These are phyloP conservation scores for Ploettnerulaceae sp. DNA, from an alignment of 2,329 filamentous ascomycete genomes.

Conservation along the genomic window DNA sequence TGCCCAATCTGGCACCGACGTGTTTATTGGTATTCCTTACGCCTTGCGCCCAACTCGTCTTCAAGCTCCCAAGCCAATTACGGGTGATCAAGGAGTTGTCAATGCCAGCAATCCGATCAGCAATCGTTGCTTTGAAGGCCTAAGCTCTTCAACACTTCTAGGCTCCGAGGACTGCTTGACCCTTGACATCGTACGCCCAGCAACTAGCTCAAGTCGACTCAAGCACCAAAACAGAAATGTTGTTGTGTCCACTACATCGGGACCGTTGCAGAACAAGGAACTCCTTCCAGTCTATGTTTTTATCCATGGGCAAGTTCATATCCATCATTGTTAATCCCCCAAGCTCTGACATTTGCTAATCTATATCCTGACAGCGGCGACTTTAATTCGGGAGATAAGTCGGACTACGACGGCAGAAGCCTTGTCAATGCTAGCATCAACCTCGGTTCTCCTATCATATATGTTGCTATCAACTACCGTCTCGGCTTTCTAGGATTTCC, in stretches of 20 bases:
- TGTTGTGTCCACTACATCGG: neutral
- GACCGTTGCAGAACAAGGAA: neutral
- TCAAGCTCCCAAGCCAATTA: slow-evolving; percentile 6
- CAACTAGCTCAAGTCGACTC: neutral
- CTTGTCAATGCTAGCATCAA: slow-evolving; percentile 12
- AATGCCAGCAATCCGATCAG: slow-evolving; percentile 20
- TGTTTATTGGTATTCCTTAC: slow-evolving; percentile 20
- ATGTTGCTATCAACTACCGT: slow-evolving; percentile 38
- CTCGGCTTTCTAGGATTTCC: slow-evolving; percentile 25
- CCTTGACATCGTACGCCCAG: slow-evolving; percentile 37
- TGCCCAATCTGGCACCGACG: slow-evolving; percentile 22
- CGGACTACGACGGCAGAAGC: slow-evolving; percentile 13
- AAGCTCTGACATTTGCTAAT: neutral
- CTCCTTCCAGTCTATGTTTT: slow-evolving; percentile 49
- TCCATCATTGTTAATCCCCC: neutral
- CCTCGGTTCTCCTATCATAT: slow-evolving; percentile 27
- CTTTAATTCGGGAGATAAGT: slow-evolving; percentile 32
- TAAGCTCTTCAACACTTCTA: neutral
- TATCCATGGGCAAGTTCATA: slow-evolving; percentile 49
- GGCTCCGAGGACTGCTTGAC: slow-evolving; percentile 36
- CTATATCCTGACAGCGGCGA: slow-evolving; percentile 40
- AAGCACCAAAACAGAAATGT: neutral
- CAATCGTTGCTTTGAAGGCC: slow-evolving; percentile 9
- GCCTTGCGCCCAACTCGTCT: slow-evolving; percentile 14
- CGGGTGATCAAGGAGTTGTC: slow-evolving; percentile 3